Evolutionary conservation across 1,284 basidiomycete genomes (phyloP).

Genomic region (Cryptococcus floricola): DNA sequence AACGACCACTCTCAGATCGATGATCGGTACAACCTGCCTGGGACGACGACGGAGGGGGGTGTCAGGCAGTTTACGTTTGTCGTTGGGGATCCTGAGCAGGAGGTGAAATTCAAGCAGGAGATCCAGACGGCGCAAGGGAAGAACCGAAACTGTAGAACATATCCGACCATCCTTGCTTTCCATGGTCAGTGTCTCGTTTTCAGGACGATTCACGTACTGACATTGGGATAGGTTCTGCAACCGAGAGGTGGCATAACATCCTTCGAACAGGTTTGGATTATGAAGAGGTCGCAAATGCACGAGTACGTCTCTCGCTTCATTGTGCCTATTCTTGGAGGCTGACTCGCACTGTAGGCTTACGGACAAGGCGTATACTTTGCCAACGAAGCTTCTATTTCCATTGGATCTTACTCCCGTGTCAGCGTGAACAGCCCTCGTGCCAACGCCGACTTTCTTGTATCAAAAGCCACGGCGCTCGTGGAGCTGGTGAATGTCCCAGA

Average conservation of each 20-base stretch:
- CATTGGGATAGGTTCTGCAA: constrained; percentile 12
- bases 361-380: constrained; percentile 32
- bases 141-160: constrained; percentile 9
- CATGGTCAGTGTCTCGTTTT: constrained; percentile 13
- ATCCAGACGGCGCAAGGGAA: constrained; percentile 12
- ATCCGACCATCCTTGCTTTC: constrained; percentile 26
- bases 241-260: constrained; percentile 30
- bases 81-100: constrained; percentile 26
- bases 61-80: constrained; percentile 28
- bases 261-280: constrained; percentile 25
- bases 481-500: constrained; percentile 27
- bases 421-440: background rate
- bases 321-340: background rate
- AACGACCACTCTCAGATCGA: background rate
- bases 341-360: constrained; percentile 5
- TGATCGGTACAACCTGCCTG: background rate
- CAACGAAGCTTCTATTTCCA: constrained; percentile 15
- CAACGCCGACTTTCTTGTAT: constrained; percentile 22
- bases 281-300: constrained; percentile 16
- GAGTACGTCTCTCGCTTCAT: constrained; percentile 8
- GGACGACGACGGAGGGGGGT: background rate
- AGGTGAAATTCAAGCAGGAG: constrained; percentile 21
- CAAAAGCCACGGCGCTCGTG: constrained; percentile 17
- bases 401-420: constrained; percentile 7
- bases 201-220: background rate